These are phyloP conservation scores for Penicillium sclerotiorum DNA, from an alignment of 2,329 filamentous ascomycete species.

Conservation along the genomic window DNA sequence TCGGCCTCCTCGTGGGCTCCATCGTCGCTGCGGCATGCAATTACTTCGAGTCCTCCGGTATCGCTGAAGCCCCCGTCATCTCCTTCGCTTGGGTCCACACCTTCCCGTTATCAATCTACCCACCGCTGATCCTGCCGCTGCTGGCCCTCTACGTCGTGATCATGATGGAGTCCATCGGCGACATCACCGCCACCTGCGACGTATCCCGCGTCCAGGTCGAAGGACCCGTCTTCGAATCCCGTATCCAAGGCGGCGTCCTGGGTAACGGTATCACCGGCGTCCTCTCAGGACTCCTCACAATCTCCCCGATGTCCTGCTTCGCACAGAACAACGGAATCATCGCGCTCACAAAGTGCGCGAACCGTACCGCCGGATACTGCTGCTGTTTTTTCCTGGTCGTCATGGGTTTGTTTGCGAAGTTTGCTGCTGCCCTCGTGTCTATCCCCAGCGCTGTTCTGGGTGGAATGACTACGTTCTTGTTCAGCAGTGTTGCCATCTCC, in stretches of 20 bases:
- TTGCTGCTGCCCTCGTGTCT: conserved; percentile 67
- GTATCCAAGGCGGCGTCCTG: conserved; percentile 58
- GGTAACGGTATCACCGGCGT: conserved; percentile 66
- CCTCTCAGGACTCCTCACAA: conserved; percentile 65
- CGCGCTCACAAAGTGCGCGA: conserved; percentile 67
- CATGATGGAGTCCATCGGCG: conserved; percentile 69
- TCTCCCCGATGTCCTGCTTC: conserved; percentile 69
- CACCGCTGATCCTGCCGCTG: conserved; percentile 66
- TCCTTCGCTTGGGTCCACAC: conserved; percentile 74
- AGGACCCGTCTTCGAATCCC: conserved; percentile 56
- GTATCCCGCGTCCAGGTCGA: conserved; percentile 66
- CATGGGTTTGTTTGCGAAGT: conserved; percentile 72
- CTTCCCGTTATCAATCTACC: conserved; percentile 67
- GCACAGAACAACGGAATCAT: conserved; percentile 73
- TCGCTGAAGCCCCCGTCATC: conserved; percentile 62
- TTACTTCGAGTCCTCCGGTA: conserved; percentile 63
- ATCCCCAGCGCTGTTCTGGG: conserved; percentile 59
- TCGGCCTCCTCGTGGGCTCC: conserved; percentile 67
- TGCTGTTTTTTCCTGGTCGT: conserved; percentile 67
- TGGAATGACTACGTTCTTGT: conserved; percentile 65
- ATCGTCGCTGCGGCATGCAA: conserved; percentile 68
- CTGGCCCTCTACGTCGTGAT: conserved; percentile 62
- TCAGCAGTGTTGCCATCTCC: conserved; percentile 65
- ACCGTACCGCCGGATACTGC: conserved; percentile 68
- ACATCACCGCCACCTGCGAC: conserved; percentile 70